These are phyloP conservation scores for Helotiales sp. DNA, from an alignment of 2,329 filamentous ascomycete genomes.

Conservation along the genomic window DNA sequence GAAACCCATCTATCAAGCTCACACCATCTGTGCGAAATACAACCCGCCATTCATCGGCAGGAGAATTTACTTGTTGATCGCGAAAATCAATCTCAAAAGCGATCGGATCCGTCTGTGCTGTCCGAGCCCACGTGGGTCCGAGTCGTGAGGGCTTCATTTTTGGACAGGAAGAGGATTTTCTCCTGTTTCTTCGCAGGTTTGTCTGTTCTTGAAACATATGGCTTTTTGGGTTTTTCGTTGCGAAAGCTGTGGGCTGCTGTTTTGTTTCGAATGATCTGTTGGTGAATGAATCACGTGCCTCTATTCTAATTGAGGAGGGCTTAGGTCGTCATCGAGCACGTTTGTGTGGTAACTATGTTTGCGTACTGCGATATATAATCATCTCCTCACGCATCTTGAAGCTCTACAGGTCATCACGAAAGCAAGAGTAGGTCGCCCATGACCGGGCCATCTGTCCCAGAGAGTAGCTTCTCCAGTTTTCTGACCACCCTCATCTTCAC, in stretches of 20 bases:
- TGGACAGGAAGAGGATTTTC: not conserved
- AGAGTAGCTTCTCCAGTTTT: too few relatives aligned
- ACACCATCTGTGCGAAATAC: not conserved
- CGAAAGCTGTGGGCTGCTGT: not conserved
- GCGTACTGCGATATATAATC: too few relatives aligned
- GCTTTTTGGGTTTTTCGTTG: not conserved
- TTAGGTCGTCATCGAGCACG: too few relatives aligned
- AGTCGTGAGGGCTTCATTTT: not conserved
- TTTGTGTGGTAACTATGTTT: too few relatives aligned
- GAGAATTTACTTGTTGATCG: not conserved
- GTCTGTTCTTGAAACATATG: not conserved
- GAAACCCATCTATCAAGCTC: not conserved
- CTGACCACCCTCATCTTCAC: too few relatives aligned
- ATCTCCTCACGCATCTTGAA: too few relatives aligned
- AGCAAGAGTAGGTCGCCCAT: too few relatives aligned
- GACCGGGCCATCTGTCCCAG: too few relatives aligned
- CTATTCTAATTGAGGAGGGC: too few relatives aligned
- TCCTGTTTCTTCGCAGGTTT: not conserved
- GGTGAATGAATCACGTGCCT: too few relatives aligned
- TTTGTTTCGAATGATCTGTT: too few relatives aligned
- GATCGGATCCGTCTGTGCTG: not conserved
- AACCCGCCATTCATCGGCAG: not conserved
- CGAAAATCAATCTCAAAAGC: not conserved
- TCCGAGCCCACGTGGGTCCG: not conserved
- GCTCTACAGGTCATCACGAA: too few relatives aligned